Evolutionary conservation across 2,329 filamentous ascomycete genomes (phyloP).

Genomic region (Aureobasidium vineae): DNA sequence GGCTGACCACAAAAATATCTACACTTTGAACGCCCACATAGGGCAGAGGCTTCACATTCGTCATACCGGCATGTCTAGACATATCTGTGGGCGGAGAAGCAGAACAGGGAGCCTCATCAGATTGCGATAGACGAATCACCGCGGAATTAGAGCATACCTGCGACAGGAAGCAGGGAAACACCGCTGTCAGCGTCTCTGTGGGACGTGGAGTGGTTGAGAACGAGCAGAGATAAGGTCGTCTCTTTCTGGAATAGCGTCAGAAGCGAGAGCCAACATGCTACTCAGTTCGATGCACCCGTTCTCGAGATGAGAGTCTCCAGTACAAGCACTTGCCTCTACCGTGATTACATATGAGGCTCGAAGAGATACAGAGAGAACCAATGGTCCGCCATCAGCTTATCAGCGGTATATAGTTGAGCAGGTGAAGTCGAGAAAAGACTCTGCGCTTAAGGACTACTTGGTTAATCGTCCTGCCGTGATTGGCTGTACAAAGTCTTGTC

Average conservation of each 20-base stretch:
- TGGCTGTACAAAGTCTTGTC: slow-evolving; percentile 6
- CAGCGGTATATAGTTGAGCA: slow-evolving; percentile 18
- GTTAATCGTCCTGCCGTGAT: slow-evolving; percentile 10
- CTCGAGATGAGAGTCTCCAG: background rate
- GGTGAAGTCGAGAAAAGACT: slow-evolving; percentile 21
- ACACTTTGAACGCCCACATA: slow-evolving; percentile 7
- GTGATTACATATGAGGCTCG: background rate
- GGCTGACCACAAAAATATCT: slow-evolving; percentile 11
- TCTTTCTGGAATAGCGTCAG: slow-evolving; percentile 18
- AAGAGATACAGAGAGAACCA: background rate
- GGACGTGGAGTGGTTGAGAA: slow-evolving; percentile 19
- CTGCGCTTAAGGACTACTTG: slow-evolving; percentile 1
- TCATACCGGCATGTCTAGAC: slow-evolving; percentile 23
- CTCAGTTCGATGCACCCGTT: slow-evolving; percentile 6
- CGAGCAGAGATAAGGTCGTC: slow-evolving; percentile 24
- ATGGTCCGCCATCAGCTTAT: slow-evolving; percentile 19
- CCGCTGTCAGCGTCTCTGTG: slow-evolving; percentile 19
- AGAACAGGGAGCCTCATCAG: slow-evolving; percentile 3
- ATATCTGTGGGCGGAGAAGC: slow-evolving; percentile 14
- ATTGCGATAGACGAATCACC: slow-evolving; percentile 18
- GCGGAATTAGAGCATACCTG: slow-evolving; percentile 7
- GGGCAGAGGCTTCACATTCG: slow-evolving; percentile 16
- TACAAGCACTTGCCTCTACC: slow-evolving; percentile 10
- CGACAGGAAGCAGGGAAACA: background rate
- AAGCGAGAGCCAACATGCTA: slow-evolving; percentile 13